These are phyloP conservation scores for Acanthamoeba castellanii DNA, from an alignment of 208 protist species.

Conservation along the genomic window DNA sequence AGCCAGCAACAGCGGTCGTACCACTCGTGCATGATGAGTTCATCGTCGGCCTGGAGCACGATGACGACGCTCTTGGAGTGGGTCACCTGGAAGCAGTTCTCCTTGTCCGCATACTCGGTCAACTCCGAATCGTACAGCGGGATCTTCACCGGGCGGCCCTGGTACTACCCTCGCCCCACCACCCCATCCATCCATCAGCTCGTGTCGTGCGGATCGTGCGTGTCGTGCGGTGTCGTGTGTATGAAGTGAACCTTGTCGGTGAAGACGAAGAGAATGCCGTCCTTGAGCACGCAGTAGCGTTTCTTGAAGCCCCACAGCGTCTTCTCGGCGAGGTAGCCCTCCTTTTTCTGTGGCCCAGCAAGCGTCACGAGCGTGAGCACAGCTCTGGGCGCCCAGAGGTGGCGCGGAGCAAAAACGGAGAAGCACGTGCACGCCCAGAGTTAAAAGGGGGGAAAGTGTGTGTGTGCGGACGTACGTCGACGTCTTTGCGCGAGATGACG, in stretches of 20 bases:
- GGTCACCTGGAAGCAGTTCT: slow-evolving; percentile 65
- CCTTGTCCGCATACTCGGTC: slow-evolving; percentile 67
- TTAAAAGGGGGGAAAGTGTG: too few species aligned
- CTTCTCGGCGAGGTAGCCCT: slow-evolving; percentile 59
- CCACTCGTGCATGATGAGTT: slow-evolving; percentile 63
- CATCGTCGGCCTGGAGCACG: slow-evolving; percentile 59
- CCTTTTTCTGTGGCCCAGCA: slow-evolving; percentile 53
- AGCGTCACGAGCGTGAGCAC: too few species aligned
- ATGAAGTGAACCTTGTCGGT: neutral
- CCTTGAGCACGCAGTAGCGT: slow-evolving; percentile 68
- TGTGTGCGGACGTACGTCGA: neutral
- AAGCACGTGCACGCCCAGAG: too few species aligned
- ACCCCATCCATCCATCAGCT: neutral
- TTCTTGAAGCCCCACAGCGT: slow-evolving; percentile 63
- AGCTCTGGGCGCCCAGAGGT: neutral
- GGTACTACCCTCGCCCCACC: neutral
- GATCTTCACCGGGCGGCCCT: slow-evolving; percentile 63
- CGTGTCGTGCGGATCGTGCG: neutral
- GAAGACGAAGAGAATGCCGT: slow-evolving; percentile 68
- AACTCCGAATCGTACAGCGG: slow-evolving; percentile 68
- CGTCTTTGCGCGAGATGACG: slow-evolving; percentile 39
- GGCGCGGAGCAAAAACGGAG: neutral
- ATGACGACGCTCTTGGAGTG: neutral
- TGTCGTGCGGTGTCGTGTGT: neutral
- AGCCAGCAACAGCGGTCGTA: neutral